Percentiles rank a stretch among this genome's conserved stretches.
These are phyloP conservation scores for Aspergillus latus DNA, from an alignment of 2,329 filamentous ascomycete genomes.

Conservation along the genomic window DNA sequence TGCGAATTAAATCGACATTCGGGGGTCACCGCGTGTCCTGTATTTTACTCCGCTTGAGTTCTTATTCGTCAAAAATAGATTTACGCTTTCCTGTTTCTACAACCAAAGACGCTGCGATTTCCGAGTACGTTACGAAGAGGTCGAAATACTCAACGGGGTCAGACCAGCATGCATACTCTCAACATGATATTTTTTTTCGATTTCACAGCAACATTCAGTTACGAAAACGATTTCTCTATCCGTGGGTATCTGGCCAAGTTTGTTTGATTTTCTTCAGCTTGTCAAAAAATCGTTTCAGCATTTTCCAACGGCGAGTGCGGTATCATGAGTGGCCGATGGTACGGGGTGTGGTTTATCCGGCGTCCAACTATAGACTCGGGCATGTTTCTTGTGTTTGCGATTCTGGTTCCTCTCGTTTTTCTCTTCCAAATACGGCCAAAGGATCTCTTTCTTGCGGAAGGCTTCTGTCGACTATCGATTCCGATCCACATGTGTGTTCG, in stretches of 20 bases:
- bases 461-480: slow-evolving; percentile 22
- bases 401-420: slow-evolving; percentile 21
- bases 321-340: slow-evolving; percentile 36
- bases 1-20: slow-evolving; percentile 22
- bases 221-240: slow-evolving; percentile 20
- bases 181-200: slow-evolving; percentile 8
- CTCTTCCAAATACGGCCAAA: slow-evolving; percentile 24
- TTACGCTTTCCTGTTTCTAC: neutral
- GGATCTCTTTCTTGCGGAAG: slow-evolving; percentile 27
- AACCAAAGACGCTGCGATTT: neutral
- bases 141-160: slow-evolving; percentile 3
- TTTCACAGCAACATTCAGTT: slow-evolving; percentile 13
- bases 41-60: neutral
- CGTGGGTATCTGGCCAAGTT: slow-evolving; percentile 15
- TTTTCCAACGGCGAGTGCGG: slow-evolving; percentile 33
- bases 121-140: neutral
- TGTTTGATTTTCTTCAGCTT: slow-evolving; percentile 14
- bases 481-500: slow-evolving; percentile 20
- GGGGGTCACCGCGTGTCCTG: slow-evolving; percentile 1
- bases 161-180: slow-evolving; percentile 2
- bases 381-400: slow-evolving; percentile 32
- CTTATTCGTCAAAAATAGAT: neutral
- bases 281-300: slow-evolving; percentile 25
- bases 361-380: slow-evolving; percentile 46
- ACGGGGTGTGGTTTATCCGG: slow-evolving; percentile 39